Conservation (phyloP, 164 flowering plant species). For the Piper longum region DNA sequence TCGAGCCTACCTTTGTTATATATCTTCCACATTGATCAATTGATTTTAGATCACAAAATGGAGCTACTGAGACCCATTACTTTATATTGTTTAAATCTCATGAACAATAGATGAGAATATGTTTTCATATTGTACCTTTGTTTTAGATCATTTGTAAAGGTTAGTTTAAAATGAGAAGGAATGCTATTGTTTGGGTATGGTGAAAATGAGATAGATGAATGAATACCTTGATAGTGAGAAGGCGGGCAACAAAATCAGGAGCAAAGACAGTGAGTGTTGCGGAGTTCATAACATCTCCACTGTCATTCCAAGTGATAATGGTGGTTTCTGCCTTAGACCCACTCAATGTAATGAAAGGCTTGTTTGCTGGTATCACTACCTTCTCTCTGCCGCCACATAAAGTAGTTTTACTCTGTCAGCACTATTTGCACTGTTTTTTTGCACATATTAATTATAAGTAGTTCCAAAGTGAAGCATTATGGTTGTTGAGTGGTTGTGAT, state of each 20-base stretch:
- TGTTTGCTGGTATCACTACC: conserved; percentile 44
- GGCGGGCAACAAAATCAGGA: conserved; percentile 51
- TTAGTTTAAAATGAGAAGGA: background rate
- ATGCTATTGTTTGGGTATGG: background rate
- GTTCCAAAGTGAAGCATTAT: background rate
- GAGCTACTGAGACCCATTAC: too few species aligned
- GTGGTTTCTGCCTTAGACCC: conserved; percentile 32
- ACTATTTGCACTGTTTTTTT: background rate
- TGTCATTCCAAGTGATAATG: conserved; percentile 35
- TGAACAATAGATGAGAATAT: too few species aligned
- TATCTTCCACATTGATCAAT: background rate
- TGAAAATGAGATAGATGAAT: background rate
- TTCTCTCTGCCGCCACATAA: conserved; percentile 33
- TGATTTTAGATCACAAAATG: background rate
- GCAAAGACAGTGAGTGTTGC: conserved; percentile 30
- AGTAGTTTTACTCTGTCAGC: background rate
- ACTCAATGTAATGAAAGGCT: conserved; percentile 63
- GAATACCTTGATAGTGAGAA: conserved; percentile 51
- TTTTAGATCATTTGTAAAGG: too few species aligned
- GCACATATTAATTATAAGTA: background rate
- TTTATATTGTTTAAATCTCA: too few species aligned
- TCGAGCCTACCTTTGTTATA: background rate
- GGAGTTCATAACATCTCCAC: conserved; percentile 19
- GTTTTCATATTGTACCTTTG: too few species aligned
- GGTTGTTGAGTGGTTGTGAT: background rate